Evolutionary conservation across 108 stramenopile genomes (phyloP), one percentile per base, ranked within the genome.

Genomic region (Thalassiosira profunda): DNA sequence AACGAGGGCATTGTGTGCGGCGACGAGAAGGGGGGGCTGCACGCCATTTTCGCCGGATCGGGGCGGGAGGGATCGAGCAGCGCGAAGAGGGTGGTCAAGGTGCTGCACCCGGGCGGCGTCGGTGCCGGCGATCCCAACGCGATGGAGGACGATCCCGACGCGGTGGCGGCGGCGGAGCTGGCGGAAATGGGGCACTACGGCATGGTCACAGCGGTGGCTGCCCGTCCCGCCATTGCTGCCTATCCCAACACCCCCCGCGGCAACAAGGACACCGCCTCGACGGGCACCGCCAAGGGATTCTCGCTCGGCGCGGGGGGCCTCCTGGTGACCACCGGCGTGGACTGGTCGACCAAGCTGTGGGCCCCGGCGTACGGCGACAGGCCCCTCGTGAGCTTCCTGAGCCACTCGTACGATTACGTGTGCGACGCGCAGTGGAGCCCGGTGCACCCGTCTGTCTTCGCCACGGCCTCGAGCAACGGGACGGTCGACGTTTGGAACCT

Each of bases 291-390:
- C 12, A 89, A 83, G 38, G 93, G 93, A 42, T 94, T 94, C 61
- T 43, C 85, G 40, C 80, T 88, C 45, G 89, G 90, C 12, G 67
- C 71, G 6, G 84, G 75, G 38, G 93, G 90, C 18, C 74, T 96
- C 12, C 61, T 94, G 34, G 59, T 96, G 26, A 83, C 91, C 7
- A 86, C 85, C 25, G 91, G 91, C 40, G 88, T 96, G 0, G 96
- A 96, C 66, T 96, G 96, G 96, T 90, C 91, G 2, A 85, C 88
- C 41, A 94, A 96, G 63, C 59, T 96, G 23, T 96, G 92, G 92
- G 86, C 90, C 28, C 93, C 93, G 0, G 89, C 90, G 4, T 89
- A 92, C 58, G 74, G 67, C 17, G 88, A 95, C 46, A 76, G 47
- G 36, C 86, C 93, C 4, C 34, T 95, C 29, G 44, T 89, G 70